phyloP scores from a whole-genome alignment of 805 yeast species.

The Starmera amethionina region DNA sequence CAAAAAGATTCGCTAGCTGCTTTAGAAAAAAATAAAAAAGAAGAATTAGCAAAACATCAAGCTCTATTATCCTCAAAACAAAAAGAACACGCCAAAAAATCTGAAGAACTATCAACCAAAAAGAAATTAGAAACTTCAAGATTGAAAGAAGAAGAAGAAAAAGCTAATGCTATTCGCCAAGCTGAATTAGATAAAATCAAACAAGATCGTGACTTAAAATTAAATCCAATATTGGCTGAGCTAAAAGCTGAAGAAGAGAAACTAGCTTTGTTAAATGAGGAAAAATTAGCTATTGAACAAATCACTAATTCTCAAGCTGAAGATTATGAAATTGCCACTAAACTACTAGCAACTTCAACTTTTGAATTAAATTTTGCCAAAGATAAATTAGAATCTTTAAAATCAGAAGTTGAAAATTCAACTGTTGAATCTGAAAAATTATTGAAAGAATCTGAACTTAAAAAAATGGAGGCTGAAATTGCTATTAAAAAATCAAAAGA shows the following conservation, averaged over 20 bases:
- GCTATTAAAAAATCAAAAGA: slow-evolving; percentile 25
- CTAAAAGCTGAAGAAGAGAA: slow-evolving; percentile 38
- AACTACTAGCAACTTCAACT: slow-evolving; percentile 33
- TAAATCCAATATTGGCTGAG: slow-evolving; percentile 46
- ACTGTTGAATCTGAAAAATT: slow-evolving; percentile 21
- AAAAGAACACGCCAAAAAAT: slow-evolving; percentile 23
- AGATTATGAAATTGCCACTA: slow-evolving; percentile 33
- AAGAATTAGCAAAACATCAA: slow-evolving; percentile 21
- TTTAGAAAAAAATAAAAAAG: slow-evolving; percentile 27
- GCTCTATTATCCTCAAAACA: slow-evolving; percentile 24
- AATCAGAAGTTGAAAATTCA: slow-evolving; percentile 21
- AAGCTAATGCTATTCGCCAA: slow-evolving; percentile 35
- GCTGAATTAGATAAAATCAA: slow-evolving; percentile 33
- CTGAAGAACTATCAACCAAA: slow-evolving; percentile 17
- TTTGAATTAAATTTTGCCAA: slow-evolving; percentile 32
- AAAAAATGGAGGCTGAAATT: slow-evolving; percentile 21
- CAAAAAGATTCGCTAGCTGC: slow-evolving; percentile 36
- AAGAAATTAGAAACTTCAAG: slow-evolving; percentile 20
- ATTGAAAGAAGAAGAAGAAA: slow-evolving; percentile 26
- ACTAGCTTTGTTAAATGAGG: slow-evolving; percentile 38
- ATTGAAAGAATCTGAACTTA: slow-evolving; percentile 21
- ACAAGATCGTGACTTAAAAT: slow-evolving; percentile 40
- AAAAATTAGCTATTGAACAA: slow-evolving; percentile 36
- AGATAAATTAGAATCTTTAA: slow-evolving; percentile 15
- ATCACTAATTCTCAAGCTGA: slow-evolving; percentile 33